A percentile compares a stretch with the other conserved stretches of the same genome.
Evolutionary conservation across 345 rosid species (phyloP).

Genomic region (Salix brachista): DNA sequence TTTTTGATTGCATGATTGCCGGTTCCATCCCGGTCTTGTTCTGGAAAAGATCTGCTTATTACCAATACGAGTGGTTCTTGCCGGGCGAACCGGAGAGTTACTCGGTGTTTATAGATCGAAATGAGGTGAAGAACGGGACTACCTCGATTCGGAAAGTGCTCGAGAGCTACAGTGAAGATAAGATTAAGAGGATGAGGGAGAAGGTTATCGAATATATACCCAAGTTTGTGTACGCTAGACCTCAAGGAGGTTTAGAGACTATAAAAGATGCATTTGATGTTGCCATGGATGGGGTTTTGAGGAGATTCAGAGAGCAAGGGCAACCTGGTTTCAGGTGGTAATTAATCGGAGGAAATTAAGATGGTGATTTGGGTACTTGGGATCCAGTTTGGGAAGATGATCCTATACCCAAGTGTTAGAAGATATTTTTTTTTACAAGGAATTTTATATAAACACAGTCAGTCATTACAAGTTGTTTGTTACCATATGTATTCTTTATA

Average conservation of each 20-base stretch:
- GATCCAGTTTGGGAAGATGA: neutral
- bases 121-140: slow-evolving; percentile 67
- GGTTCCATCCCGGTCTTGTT: slow-evolving; percentile 95
- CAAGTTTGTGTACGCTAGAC: slow-evolving; percentile 59
- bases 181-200: slow-evolving; percentile 67
- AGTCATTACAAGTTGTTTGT: neutral
- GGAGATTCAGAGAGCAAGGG: slow-evolving; percentile 74
- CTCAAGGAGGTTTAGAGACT: slow-evolving; percentile 54
- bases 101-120: slow-evolving; percentile 79
- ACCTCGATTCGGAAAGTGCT: slow-evolving; percentile 53
- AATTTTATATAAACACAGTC: neutral
- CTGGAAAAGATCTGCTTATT: slow-evolving; percentile 84
- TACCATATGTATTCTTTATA: neutral
- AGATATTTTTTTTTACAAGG: neutral
- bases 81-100: slow-evolving; percentile 61
- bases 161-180: slow-evolving; percentile 53
- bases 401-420: neutral
- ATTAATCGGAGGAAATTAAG: neutral
- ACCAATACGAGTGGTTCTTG: slow-evolving; percentile 91
- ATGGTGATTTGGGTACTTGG: neutral
- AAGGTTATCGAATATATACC: slow-evolving; percentile 72
- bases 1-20: slow-evolving; percentile 93
- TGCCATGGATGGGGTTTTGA: slow-evolving; percentile 76
- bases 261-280: slow-evolving; percentile 85
- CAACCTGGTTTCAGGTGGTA: slow-evolving; percentile 62